Conservation (phyloP, 495 filamentous ascomycete genomes). For the Lasiosphaeria hispida region DNA sequence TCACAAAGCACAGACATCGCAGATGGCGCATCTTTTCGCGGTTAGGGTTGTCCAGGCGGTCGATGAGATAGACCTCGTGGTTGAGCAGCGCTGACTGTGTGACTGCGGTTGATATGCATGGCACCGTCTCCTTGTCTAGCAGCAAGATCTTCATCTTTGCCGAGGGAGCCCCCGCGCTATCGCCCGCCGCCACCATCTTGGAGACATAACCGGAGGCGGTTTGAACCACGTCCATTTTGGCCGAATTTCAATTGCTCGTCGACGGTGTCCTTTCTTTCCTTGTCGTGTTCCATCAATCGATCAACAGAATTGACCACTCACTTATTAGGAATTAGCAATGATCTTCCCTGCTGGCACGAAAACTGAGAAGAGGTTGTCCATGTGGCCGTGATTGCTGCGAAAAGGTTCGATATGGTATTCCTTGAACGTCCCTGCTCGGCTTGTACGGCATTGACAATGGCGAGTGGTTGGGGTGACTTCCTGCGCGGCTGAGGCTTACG, state of each 20-base stretch:
- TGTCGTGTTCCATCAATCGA: too few species aligned
- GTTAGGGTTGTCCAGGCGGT: conserved; percentile 85
- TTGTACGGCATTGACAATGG: not conserved
- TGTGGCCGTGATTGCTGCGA: conserved; percentile 2
- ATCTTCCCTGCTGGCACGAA: too few species aligned
- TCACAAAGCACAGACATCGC: conserved; percentile 87
- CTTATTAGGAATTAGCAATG: too few species aligned
- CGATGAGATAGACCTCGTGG: conserved; percentile 96
- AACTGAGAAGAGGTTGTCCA: not conserved
- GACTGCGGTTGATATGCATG: conserved; percentile 89
- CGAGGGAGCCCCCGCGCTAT: conserved; percentile 66
- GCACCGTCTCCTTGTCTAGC: conserved; percentile 90
- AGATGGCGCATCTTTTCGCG: conserved; percentile 98
- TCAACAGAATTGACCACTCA: too few species aligned
- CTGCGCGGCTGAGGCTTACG: not conserved
- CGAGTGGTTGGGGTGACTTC: conserved; percentile 1
- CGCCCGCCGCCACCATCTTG: conserved; percentile 92
- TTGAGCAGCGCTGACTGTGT: conserved; percentile 95
- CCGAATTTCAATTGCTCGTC: not conserved
- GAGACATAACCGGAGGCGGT: conserved; percentile 93
- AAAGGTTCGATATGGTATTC: not conserved
- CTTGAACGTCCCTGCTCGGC: not conserved
- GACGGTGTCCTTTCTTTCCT: too few species aligned
- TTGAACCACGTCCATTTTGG: conserved; percentile 84
- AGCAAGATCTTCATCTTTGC: conserved; percentile 99